Conservation (phyloP, 768 basidiomycete species). For the Ramaria sp. region DNA sequence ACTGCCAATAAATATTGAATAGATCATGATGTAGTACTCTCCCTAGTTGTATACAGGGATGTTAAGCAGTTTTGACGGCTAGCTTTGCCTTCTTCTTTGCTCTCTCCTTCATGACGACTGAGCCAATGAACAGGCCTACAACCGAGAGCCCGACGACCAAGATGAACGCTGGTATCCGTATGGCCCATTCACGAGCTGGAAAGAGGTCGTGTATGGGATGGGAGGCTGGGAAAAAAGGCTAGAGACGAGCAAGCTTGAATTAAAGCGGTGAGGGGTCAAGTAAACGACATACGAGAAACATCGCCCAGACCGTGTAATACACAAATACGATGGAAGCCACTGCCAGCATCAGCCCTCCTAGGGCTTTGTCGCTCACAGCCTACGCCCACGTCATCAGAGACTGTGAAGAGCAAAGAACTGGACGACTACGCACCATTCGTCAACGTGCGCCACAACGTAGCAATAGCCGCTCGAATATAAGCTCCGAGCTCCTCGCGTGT, state of each 20-base stretch:
- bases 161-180: conserved; percentile 75
- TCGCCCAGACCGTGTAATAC: conserved; percentile 90
- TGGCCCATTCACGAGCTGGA: conserved; percentile 86
- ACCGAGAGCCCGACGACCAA: conserved; percentile 72
- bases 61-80: conserved; percentile 52
- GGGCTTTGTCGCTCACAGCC: conserved; percentile 70
- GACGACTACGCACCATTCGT: conserved; percentile 4
- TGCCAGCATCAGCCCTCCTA: conserved; percentile 75
- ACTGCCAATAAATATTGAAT: neutral
- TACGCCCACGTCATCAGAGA: conserved; percentile 19
- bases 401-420: neutral
- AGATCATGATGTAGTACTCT: no score
- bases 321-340: conserved; percentile 65
- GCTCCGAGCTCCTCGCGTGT: neutral
- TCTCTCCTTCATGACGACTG: conserved; percentile 57
- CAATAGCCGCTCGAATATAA: neutral
- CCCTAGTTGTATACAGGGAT: neutral
- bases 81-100: conserved; percentile 40
- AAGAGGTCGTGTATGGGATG: conserved; percentile 73
- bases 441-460: neutral
- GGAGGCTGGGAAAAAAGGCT: conserved; percentile 75
- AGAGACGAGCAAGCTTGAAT: conserved; percentile 9
- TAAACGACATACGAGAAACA: conserved; percentile 58
- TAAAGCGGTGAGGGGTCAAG: conserved; percentile 3
- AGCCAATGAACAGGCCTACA: conserved; percentile 73